Conservation (phyloP, 1,284 basidiomycete species). For the Puccinia polysora region DNA sequence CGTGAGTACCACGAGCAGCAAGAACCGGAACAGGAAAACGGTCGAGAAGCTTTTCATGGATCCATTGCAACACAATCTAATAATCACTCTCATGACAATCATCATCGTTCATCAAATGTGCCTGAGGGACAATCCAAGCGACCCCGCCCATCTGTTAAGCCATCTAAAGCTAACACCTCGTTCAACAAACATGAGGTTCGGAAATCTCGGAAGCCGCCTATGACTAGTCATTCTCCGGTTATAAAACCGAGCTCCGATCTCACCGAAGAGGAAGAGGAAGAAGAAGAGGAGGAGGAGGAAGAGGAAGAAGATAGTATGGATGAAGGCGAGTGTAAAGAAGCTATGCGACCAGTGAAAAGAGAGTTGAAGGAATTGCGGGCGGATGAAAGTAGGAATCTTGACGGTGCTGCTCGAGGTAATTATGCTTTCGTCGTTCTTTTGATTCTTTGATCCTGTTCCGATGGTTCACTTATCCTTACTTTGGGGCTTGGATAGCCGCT, state of each 20-base stretch:
- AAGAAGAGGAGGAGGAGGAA: slow-evolving; percentile 46
- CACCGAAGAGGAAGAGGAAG: slow-evolving; percentile 51
- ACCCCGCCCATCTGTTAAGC: slow-evolving; percentile 22
- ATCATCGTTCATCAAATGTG: slow-evolving; percentile 29
- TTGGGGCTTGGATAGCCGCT: slow-evolving; percentile 88
- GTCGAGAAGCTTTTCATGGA: slow-evolving; percentile 20
- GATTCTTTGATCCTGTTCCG: slow-evolving; percentile 68
- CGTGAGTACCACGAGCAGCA: slow-evolving; percentile 84
- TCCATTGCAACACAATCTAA: slow-evolving; percentile 7
- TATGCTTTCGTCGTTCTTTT: not conserved
- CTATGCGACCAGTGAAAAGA: slow-evolving; percentile 91
- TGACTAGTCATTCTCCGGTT: slow-evolving; percentile 63
- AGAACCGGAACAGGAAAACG: slow-evolving; percentile 18
- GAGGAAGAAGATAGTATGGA: slow-evolving; percentile 64
- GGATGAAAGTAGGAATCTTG: slow-evolving; percentile 17
- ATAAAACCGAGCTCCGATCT: slow-evolving; percentile 49
- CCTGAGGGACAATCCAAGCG: slow-evolving; percentile 41
- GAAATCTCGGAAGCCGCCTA: slow-evolving; percentile 9
- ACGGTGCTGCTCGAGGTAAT: slow-evolving; percentile 43
- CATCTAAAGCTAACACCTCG: slow-evolving; percentile 54
- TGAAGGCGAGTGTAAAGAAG: slow-evolving; percentile 87
- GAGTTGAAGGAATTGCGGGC: slow-evolving; percentile 65
- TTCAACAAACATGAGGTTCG: slow-evolving; percentile 56
- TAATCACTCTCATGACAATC: slow-evolving; percentile 28
- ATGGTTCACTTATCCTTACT: slow-evolving; percentile 67